Evolutionary conservation across 352 stramenopile genomes (phyloP).

Genomic region (Globisporangium perplexum): DNA sequence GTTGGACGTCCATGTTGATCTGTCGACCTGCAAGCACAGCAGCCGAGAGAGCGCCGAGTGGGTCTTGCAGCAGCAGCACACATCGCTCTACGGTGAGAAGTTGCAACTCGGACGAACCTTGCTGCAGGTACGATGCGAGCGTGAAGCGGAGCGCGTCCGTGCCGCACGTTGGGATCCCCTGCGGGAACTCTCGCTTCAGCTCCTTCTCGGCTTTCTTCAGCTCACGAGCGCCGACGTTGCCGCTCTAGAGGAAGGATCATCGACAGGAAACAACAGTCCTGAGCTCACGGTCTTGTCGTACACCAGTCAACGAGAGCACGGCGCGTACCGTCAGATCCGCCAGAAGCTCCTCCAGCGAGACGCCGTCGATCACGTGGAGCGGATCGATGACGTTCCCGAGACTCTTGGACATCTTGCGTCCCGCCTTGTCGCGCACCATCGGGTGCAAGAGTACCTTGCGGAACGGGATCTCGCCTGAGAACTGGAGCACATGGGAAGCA

Average conservation of each 20-base stretch:
- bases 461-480: slow-evolving; percentile 96
- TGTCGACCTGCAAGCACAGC: slow-evolving; percentile 38
- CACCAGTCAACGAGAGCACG: background rate
- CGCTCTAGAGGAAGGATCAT: slow-evolving; percentile 23
- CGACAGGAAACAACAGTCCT: too few relatives aligned
- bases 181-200: slow-evolving; percentile 94
- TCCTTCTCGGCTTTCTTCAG: slow-evolving; percentile 95
- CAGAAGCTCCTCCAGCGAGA: slow-evolving; percentile 91
- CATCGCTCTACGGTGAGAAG: background rate
- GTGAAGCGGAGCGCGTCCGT: slow-evolving; percentile 97
- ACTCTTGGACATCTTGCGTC: slow-evolving; percentile 99
- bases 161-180: slow-evolving; percentile 98
- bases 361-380: slow-evolving; percentile 97
- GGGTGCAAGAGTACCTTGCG: slow-evolving; percentile 97
- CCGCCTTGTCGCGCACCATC: slow-evolving; percentile 99
- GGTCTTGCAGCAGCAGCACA: background rate
- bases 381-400: slow-evolving; percentile 99
- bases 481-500: slow-evolving; percentile 35
- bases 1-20: slow-evolving; percentile 87
- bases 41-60: background rate
- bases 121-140: slow-evolving; percentile 92
- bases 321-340: slow-evolving; percentile 86
- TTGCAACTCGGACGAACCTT: slow-evolving; percentile 27
- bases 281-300: background rate
- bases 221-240: slow-evolving; percentile 85